Evolutionary conservation across 2,329 filamentous ascomycete genomes (phyloP), one percentile per base, ranked within the genome.

Genomic region (Diatrype stigma): DNA sequence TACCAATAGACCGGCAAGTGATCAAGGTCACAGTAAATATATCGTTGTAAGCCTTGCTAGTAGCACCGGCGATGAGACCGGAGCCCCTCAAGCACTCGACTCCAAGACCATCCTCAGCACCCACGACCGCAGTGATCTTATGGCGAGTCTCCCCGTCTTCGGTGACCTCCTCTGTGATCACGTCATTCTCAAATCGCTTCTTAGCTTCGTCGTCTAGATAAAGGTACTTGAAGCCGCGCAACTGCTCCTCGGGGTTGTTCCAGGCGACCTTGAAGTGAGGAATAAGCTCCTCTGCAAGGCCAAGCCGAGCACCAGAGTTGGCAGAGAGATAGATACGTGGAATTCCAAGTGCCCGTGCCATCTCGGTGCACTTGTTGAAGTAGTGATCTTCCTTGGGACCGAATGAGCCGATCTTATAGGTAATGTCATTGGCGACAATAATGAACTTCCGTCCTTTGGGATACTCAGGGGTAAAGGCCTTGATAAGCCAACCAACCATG

Each of bases 401-500:
- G 69, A 99, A 99, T 2, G 90, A 96, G 66, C 94, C 94, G 69
- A 97, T 99, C 80, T 95, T 95, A 82, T 90, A 97, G 17, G 94
- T 99, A 70, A 99, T 99, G 67, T 99, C 94, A 80, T 99, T 99
- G 80, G 94, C 92, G 56, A 99, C 87, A 58, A 99, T 90, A 68
- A 99, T 85, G 74, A 97, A 96, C 67, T 89, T 89, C 60, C 94
- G 85, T 53, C 94, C 94, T 58, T 84, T 82, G 52, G 94, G 93
- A 69, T 99, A 99, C 72, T 99, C 94, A 10, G 94, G 94, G 1
- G 94, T 97, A 68, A 85, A 90, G 16, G 92, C 94, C 55, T 90
- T 95, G 69, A 97, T 87, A 59, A 97, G 82, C 94, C 94, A 99
- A 60, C 91, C 94, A 50, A 99, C 93, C 94, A 99, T 99, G 75